Evolutionary conservation across 176 grass and related monocot genomes (phyloP).

Genomic region (Calamus simplicifolius): DNA sequence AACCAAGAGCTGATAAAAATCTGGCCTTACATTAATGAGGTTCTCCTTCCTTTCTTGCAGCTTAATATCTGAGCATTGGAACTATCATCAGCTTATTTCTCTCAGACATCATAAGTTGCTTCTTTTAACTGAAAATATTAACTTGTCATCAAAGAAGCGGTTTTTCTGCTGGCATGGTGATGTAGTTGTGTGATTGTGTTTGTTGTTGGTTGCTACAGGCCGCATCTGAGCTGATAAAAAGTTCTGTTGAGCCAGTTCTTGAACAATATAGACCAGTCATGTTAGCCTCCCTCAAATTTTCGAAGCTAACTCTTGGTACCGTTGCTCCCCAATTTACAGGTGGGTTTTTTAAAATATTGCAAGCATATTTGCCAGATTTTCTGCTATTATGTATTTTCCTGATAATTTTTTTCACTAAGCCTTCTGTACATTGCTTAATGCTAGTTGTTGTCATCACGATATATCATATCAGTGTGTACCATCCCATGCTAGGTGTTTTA

Average conservation of each 20-base stretch:
- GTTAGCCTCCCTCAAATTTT: slow-evolving; percentile 80
- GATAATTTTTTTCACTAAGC: no score
- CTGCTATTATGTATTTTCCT: no score
- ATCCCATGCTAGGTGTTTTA: no score
- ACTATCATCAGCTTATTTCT: background rate
- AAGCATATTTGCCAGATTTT: no score
- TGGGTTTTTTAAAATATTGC: slow-evolving; percentile 9
- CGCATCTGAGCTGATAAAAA: slow-evolving; percentile 89
- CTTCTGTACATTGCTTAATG: no score
- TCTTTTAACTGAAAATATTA: no score
- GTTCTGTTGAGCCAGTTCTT: slow-evolving; percentile 86
- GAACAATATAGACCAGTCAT: slow-evolving; percentile 93
- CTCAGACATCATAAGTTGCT: no score
- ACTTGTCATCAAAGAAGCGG: no score
- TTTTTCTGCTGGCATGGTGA: no score
- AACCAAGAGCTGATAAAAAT: slow-evolving; percentile 71
- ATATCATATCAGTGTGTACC: no score
- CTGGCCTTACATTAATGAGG: slow-evolving; percentile 90
- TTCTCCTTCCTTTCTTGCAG: slow-evolving; percentile 16
- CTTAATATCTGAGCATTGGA: background rate
- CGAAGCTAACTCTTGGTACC: slow-evolving; percentile 91
- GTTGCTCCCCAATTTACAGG: slow-evolving; percentile 97
- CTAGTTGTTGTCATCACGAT: no score
- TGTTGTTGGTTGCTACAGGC: slow-evolving; percentile 48
- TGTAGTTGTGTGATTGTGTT: no score